Conservation (phyloP, 192 early-diverging fungal genomes). For the Phycomyces nitens region DNA sequence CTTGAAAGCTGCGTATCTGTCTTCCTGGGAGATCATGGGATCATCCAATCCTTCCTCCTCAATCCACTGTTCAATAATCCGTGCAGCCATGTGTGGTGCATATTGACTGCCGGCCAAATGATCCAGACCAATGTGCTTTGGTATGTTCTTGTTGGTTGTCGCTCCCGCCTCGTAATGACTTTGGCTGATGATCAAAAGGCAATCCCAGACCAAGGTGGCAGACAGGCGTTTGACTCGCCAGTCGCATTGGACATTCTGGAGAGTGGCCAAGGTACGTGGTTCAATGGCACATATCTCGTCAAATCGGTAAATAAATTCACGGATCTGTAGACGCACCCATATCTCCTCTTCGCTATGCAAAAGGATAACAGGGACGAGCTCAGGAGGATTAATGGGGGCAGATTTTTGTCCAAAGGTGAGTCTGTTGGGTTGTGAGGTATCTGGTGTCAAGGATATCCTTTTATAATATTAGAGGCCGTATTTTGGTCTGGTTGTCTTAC, state of each 20-base stretch:
- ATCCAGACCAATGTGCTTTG: background rate
- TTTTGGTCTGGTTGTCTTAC: no score
- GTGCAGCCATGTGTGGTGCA: slow-evolving; percentile 1
- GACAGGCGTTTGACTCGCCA: slow-evolving; percentile 18
- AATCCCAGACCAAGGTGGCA: slow-evolving; percentile 9
- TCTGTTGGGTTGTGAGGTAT: background rate
- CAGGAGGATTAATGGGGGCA: background rate
- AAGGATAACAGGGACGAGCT: slow-evolving; percentile 4
- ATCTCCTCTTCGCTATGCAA: slow-evolving; percentile 22
- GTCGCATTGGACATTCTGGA: slow-evolving; percentile 32
- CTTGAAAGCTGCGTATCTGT: background rate
- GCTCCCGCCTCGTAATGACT: background rate
- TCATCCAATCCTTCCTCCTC: slow-evolving; percentile 2
- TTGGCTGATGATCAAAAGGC: background rate
- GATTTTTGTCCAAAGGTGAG: slow-evolving; percentile 1
- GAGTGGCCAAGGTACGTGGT: background rate
- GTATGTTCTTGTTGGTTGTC: background rate
- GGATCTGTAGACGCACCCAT: slow-evolving; percentile 27
- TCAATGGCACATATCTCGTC: slow-evolving; percentile 11
- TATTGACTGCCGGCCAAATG: background rate
- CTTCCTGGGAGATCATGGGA: background rate
- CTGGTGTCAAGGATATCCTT: slow-evolving; percentile 5
- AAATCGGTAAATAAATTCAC: slow-evolving; percentile 24
- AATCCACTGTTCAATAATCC: slow-evolving; percentile 9
- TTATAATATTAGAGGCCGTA: no score